phyloP scores from a whole-genome alignment of 2,329 filamentous ascomycete genomes.

The Coleophoma eucalyptorum region DNA sequence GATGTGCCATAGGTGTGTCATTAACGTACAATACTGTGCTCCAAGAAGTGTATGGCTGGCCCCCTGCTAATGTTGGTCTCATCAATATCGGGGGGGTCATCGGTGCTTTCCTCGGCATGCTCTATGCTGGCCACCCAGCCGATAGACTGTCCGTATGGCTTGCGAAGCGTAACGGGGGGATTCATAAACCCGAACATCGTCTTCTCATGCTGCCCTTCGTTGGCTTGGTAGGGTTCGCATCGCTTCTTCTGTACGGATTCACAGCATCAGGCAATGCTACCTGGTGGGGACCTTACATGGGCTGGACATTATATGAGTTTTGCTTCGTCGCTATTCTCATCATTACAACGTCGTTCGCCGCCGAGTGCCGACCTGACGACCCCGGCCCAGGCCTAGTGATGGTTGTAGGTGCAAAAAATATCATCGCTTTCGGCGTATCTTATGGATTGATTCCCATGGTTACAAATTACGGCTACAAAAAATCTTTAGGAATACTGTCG shows the following conservation, averaged over 20 bases:
- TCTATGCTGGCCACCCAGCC: constrained; percentile 4
- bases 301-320: constrained; percentile 24
- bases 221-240: constrained; percentile 24
- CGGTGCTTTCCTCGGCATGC: neutral
- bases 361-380: constrained; percentile 29
- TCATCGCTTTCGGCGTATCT: constrained; percentile 28
- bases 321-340: constrained; percentile 26
- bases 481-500: neutral
- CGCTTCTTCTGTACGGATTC: constrained; percentile 27
- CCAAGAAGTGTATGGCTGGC: constrained; percentile 29
- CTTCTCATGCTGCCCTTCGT: constrained; percentile 28
- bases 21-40: constrained; percentile 34
- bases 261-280: constrained; percentile 21
- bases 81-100: neutral
- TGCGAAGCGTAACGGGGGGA: constrained; percentile 26
- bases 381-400: constrained; percentile 29
- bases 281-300: constrained; percentile 25
- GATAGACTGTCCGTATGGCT: neutral
- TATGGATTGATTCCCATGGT: constrained; percentile 30
- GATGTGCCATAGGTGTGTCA: constrained; percentile 32
- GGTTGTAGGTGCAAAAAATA: constrained; percentile 30
- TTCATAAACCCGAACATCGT: constrained; percentile 30
- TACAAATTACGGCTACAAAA: neutral
- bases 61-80: constrained; percentile 9
- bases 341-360: constrained; percentile 28